These are phyloP conservation scores for Cinnamomum chago DNA, from an alignment of 164 flowering plant genomes.

Conservation along the genomic window DNA sequence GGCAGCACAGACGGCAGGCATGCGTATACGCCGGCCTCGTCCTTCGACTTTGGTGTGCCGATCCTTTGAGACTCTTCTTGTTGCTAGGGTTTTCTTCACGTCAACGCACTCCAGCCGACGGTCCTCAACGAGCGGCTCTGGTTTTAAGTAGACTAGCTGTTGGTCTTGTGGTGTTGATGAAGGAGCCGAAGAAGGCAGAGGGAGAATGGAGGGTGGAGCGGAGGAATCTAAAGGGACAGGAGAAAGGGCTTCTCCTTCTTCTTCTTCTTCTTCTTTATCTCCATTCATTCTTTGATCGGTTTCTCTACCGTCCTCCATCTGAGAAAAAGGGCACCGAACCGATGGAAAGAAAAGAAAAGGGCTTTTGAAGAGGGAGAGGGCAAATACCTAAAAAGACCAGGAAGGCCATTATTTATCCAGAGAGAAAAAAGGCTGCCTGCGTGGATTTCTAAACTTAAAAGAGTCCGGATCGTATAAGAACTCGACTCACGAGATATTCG, in stretches of 20 bases:
- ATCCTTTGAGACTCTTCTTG: conserved; percentile 51
- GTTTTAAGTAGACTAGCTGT: conserved; percentile 11
- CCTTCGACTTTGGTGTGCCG: conserved; percentile 77
- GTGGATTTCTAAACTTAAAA: not conserved
- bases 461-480: not conserved
- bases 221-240: not conserved
- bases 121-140: conserved; percentile 9
- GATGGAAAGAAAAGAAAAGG: not conserved
- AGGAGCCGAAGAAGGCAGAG: not conserved
- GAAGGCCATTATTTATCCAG: not conserved
- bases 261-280: too few species aligned
- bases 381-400: not conserved
- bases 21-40: conserved; percentile 66
- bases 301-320: not conserved
- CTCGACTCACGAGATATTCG: too few species aligned
- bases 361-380: not conserved
- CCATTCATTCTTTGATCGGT: conserved; percentile 4
- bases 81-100: conserved; percentile 9
- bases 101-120: not conserved
- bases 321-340: not conserved
- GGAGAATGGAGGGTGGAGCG: not conserved
- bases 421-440: not conserved
- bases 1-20: conserved; percentile 81
- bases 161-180: conserved; percentile 8
- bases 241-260: not conserved